Conservation (phyloP, 2,329 filamentous ascomycete genomes). For the Thermothelomyces thermophilus region DNA sequence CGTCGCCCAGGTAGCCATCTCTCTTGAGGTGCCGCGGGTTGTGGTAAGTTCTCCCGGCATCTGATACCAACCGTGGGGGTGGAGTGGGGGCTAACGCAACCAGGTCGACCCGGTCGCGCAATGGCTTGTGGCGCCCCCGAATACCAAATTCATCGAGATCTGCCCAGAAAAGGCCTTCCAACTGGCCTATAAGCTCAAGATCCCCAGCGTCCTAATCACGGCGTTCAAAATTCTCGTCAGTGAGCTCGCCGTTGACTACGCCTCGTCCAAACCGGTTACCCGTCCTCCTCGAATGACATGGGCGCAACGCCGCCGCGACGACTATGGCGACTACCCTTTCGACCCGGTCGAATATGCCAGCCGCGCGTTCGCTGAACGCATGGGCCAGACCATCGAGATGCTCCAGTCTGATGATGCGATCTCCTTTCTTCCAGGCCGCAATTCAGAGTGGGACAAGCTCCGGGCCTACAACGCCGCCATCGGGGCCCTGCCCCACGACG, state of each 20-base stretch:
- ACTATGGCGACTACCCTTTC: constrained; percentile 50
- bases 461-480: constrained; percentile 10
- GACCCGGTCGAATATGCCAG: constrained; percentile 44
- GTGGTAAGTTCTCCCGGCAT: constrained; percentile 32
- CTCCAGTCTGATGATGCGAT: constrained; percentile 32
- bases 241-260: constrained; percentile 49
- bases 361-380: constrained; percentile 43
- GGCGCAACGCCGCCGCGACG: constrained; percentile 36
- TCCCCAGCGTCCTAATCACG: constrained; percentile 37
- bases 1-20: constrained; percentile 54
- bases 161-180: constrained; percentile 55
- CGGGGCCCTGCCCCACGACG: background rate
- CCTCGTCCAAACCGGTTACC: constrained; percentile 26
- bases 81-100: constrained; percentile 18
- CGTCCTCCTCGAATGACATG: constrained; percentile 11
- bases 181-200: constrained; percentile 45
- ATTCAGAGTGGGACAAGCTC: constrained; percentile 33
- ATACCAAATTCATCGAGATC: constrained; percentile 54
- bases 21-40: constrained; percentile 45
- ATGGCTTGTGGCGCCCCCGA: constrained; percentile 52
- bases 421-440: constrained; percentile 19
- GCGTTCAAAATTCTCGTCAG: constrained; percentile 57
- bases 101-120: constrained; percentile 41
- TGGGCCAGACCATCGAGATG: constrained; percentile 29
- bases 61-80: background rate